These are phyloP conservation scores for Thermothelomyces thermophilus DNA, from an alignment of 2,329 filamentous ascomycete species.

Conservation along the genomic window DNA sequence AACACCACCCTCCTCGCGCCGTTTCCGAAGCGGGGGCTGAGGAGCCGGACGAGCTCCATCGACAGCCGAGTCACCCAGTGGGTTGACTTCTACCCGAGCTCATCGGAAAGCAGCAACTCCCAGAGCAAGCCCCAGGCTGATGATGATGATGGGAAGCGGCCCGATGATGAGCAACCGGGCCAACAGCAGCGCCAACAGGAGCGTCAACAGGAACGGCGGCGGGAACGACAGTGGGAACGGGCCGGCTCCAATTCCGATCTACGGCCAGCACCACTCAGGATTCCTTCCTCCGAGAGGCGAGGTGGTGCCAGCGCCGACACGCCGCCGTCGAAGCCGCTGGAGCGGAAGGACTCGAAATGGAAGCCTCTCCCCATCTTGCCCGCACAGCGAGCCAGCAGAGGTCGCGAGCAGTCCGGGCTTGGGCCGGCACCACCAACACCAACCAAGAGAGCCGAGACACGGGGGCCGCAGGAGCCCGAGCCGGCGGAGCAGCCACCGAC, in stretches of 20 bases:
- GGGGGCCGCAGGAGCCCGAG: too few species aligned
- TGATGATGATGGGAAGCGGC: too few species aligned
- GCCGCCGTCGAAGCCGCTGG: neutral
- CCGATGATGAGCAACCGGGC: too few species aligned
- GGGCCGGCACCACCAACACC: neutral
- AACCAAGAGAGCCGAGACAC: too few species aligned
- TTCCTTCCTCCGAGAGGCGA: slow-evolving; percentile 13
- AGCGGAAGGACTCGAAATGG: slow-evolving; percentile 20
- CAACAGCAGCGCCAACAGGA: too few species aligned
- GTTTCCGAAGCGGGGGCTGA: neutral
- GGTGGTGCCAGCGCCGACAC: neutral
- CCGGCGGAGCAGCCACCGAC: too few species aligned
- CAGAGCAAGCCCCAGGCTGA: neutral
- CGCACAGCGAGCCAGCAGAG: neutral
- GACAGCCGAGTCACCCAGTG: slow-evolving; percentile 25
- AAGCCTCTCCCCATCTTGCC: slow-evolving; percentile 21
- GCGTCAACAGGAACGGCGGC: neutral
- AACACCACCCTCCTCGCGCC: slow-evolving; percentile 1
- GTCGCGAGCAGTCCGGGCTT: neutral
- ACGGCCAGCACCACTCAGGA: slow-evolving; percentile 18
- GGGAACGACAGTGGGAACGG: neutral
- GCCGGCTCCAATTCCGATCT: slow-evolving; percentile 6
- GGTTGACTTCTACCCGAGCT: slow-evolving; percentile 22
- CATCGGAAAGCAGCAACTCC: neutral
- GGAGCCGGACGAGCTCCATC: slow-evolving; percentile 7